These are phyloP conservation scores for Prunus mongolica DNA, from an alignment of 306 rosid genomes.

Conservation along the genomic window DNA sequence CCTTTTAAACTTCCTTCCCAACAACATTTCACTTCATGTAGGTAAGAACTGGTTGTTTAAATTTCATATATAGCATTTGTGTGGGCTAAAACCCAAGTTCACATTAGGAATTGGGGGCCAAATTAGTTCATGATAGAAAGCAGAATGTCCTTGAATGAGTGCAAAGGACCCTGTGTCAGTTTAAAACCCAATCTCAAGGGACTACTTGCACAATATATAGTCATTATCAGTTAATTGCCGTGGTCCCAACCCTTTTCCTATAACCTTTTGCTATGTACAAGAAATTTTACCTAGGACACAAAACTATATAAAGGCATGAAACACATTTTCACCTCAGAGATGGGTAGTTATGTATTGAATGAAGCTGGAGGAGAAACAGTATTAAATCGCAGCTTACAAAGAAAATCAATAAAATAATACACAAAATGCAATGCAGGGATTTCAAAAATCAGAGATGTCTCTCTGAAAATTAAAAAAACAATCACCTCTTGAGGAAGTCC, in stretches of 20 bases:
- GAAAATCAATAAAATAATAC: background rate
- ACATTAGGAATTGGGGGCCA: background rate
- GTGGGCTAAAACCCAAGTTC: constrained; percentile 4
- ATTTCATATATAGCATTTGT: background rate
- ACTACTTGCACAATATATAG: constrained; percentile 2
- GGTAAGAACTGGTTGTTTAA: background rate
- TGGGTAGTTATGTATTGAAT: background rate
- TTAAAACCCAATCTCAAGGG: background rate
- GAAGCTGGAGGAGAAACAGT: background rate
- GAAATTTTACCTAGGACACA: background rate
- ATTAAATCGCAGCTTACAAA: background rate
- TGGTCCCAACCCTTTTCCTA: background rate
- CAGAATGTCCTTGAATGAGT: background rate
- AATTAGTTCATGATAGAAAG: background rate
- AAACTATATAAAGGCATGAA: background rate
- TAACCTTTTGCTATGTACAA: background rate
- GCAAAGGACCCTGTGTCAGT: background rate
- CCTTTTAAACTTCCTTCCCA: background rate
- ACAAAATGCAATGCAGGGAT: background rate
- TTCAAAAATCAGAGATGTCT: background rate
- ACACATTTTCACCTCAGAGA: background rate
- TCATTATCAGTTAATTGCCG: constrained; percentile 6
- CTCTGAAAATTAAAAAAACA: constrained; percentile 9
- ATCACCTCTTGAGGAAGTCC: constrained; percentile 85
- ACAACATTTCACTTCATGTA: background rate